phyloP scores from a whole-genome alignment of 2,329 filamentous ascomycete species.

The Fusarium hostae region DNA sequence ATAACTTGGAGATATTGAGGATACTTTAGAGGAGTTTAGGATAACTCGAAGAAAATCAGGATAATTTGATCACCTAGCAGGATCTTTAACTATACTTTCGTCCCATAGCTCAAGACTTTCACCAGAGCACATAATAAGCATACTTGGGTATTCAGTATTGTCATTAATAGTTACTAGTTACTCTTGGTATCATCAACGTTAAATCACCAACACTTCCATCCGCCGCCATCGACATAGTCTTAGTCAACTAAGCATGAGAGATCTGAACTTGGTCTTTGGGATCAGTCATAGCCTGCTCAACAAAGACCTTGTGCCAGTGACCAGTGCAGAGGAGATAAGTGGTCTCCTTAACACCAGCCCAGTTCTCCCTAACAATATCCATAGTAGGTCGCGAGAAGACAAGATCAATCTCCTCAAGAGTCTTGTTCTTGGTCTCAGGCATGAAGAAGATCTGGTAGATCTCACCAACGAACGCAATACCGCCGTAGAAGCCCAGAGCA shows the following conservation, averaged over 20 bases:
- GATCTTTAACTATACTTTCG: accelerated
- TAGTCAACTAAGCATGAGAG: constrained; percentile 5
- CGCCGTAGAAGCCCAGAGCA: constrained; percentile 77
- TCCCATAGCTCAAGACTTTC: too few relatives aligned
- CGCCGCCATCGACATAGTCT: neutral
- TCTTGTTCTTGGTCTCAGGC: constrained; percentile 78
- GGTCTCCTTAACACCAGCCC: constrained; percentile 49
- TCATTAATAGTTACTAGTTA: constrained; percentile 8
- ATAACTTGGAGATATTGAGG: too few relatives aligned
- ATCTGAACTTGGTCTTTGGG: constrained; percentile 12
- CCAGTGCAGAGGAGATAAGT: constrained; percentile 39
- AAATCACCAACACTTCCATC: neutral
- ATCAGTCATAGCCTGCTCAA: constrained; percentile 38
- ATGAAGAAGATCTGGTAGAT: constrained; percentile 80
- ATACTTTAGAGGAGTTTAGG: neutral
- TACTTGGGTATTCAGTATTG: neutral
- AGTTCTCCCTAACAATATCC: constrained; percentile 71
- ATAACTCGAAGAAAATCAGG: neutral
- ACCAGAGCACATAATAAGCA: neutral
- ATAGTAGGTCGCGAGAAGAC: constrained; percentile 72
- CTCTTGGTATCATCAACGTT: constrained; percentile 28
- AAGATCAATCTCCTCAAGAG: constrained; percentile 76
- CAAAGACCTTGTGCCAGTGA: constrained; percentile 40
- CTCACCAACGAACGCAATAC: constrained; percentile 76
- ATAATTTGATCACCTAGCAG: neutral